Percentiles rank a stretch among this genome's conserved stretches.
Evolutionary conservation across 1,284 basidiomycete species (phyloP).

Genomic region (Austroboletus novae-zelandiae): DNA sequence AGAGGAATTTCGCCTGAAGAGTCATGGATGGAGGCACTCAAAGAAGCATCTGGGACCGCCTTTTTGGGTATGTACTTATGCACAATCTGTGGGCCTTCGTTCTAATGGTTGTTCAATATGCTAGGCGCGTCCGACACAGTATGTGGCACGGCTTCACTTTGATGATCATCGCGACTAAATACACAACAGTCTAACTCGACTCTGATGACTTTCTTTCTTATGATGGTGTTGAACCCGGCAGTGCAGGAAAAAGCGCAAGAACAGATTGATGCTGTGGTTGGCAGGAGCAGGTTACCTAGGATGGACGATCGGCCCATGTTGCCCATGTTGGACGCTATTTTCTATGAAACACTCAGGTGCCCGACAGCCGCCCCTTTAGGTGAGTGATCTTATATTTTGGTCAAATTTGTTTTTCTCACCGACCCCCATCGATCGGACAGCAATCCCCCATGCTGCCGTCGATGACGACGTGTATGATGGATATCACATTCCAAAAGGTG

Average conservation of each 20-base stretch:
- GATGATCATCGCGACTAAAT: too few species aligned
- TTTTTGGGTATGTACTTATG: constrained; percentile 1
- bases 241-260: constrained; percentile 30
- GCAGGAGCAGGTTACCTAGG: constrained; percentile 26
- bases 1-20: neutral
- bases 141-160: neutral
- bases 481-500: too few species aligned
- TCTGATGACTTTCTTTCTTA: constrained; percentile 29
- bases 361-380: constrained; percentile 8
- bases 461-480: too few species aligned
- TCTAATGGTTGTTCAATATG: too few species aligned
- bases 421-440: too few species aligned
- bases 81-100: too few species aligned
- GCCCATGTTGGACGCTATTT: constrained; percentile 31
- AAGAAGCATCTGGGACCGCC: constrained; percentile 1
- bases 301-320: constrained; percentile 28
- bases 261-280: constrained; percentile 33
- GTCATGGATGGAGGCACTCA: neutral
- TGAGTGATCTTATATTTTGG: neutral
- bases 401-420: too few species aligned
- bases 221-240: constrained; percentile 32
- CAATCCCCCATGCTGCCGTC: too few species aligned
- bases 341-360: constrained; percentile 26
- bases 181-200: constrained; percentile 4
- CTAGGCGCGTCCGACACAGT: too few species aligned